Evolutionary conservation across 2,329 filamentous ascomycete species (phyloP), one percentile per base, ranked within the genome.

Genomic region (Ascocoryne sarcoides): DNA sequence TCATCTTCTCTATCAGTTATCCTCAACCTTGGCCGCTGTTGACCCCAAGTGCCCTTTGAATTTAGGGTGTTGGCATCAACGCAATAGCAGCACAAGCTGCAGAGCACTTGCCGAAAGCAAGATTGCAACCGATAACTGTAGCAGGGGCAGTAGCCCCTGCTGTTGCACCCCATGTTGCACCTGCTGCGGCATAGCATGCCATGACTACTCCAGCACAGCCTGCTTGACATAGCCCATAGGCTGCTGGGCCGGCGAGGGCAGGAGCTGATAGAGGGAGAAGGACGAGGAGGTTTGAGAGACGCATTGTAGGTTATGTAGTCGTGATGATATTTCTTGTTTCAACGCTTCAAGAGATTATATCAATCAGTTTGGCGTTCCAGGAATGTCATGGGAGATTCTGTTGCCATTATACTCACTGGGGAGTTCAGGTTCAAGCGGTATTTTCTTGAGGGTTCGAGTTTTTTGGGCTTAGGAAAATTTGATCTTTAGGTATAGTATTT

Each of bases 211-310:
- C 45, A 0, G 67, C 52, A 23, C 69, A 73, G 4, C 69, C 68
- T 0, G 62, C 61, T 51, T 73, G 69, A 33, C 68, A 73, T 3
- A 65, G 36, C 0, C 62, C 67, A 44, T 73, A 73, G 7, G 51
- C 59, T 2, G 50, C 19, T 0, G 62, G 63, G 0, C 63, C 63
- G 5, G 59, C 60, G 9, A 46, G 15, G 8, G 17, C 36, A 10
- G 43, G 37, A 8, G 37, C 32, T 21, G 42, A 8, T 23, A 32
- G 10, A 10, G 37, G 19, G n/a, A 37, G 14, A 12, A 31, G 42
- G 2, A 15, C 14, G 10, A 47, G 19, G 21, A 47, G 15, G 17
- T 34, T 15, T 4, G 36, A 19, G 19, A 37, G 21, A n/a, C 34
- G 32, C 21, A 45, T 45, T 21, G 41, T 31, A 14, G 19, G 10